A percentile compares a stretch with the other conserved stretches of the same genome.
Evolutionary conservation across 2,329 filamentous ascomycete species (phyloP).

Genomic region (Fusarium redolens): DNA sequence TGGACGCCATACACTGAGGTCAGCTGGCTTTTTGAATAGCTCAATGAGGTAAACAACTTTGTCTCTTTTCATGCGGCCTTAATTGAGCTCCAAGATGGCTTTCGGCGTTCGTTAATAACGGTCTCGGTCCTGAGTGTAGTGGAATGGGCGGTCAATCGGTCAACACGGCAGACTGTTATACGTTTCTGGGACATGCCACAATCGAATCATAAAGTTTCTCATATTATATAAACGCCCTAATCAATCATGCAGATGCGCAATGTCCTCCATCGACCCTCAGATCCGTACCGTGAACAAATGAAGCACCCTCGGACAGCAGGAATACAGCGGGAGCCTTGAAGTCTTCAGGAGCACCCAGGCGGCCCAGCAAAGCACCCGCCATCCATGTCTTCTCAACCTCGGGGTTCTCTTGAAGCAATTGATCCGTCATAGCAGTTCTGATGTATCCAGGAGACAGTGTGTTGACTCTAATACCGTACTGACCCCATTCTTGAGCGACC

Average conservation of each 20-base stretch:
- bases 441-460: conserved; percentile 72
- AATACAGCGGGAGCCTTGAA: conserved; percentile 69
- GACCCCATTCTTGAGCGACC: conserved; percentile 71
- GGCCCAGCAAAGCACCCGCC: conserved; percentile 63
- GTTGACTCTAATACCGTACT: conserved; percentile 72
- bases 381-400: conserved; percentile 65
- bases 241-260: conserved; percentile 50
- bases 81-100: background rate
- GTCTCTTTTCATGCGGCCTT: background rate
- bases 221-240: background rate
- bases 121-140: background rate
- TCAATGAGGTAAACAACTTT: background rate
- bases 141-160: background rate
- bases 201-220: background rate
- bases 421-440: conserved; percentile 60
- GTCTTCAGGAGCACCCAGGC: conserved; percentile 66
- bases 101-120: background rate
- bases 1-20: background rate
- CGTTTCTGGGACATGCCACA: background rate
- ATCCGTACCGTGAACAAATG: conserved; percentile 68
- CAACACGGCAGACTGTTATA: no score
- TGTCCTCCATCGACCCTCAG: conserved; percentile 70
- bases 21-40: background rate
- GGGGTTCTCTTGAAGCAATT: conserved; percentile 57
- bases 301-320: conserved; percentile 65